A percentile compares a stretch with the other conserved stretches of the same genome.
Conservation (phyloP, 176 grass and related monocot genomes). For the Musa schizocarpa region DNA sequence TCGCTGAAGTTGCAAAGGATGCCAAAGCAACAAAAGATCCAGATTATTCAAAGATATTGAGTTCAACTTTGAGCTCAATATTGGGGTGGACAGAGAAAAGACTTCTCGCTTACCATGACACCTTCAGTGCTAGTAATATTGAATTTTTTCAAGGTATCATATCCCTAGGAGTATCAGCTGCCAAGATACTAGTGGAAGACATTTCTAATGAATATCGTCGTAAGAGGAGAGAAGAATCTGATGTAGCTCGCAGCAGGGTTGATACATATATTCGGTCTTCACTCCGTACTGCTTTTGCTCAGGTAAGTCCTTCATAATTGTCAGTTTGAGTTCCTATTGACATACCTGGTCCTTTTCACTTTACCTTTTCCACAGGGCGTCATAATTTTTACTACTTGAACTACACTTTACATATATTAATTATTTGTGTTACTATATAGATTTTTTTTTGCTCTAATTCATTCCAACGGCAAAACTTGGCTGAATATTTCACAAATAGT, state of each 20-base stretch:
- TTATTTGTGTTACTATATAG: not conserved
- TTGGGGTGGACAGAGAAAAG: conserved; percentile 98
- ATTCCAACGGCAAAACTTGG: not conserved
- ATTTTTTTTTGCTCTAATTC: not conserved
- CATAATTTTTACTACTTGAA: not conserved
- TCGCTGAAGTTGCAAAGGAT: conserved; percentile 81
- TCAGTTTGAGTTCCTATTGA: not conserved
- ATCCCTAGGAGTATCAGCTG: conserved; percentile 79
- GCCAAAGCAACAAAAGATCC: conserved; percentile 89
- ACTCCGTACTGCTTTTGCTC: conserved; percentile 90
- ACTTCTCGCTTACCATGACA: conserved; percentile 92
- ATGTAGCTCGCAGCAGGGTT: conserved; percentile 80
- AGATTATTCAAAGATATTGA: conserved; percentile 86
- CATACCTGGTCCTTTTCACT: not conserved
- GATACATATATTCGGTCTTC: conserved; percentile 91
- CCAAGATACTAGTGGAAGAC: conserved; percentile 91
- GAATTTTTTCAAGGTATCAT: conserved; percentile 89
- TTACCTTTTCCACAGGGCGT: not conserved
- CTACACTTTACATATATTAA: not conserved
- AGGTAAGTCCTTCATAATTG: conserved; percentile 34
- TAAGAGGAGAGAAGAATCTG: conserved; percentile 76
- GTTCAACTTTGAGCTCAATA: conserved; percentile 82
- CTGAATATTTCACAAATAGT: not conserved
- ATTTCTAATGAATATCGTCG: conserved; percentile 93
- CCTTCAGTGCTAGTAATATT: conserved; percentile 78